phyloP scores from a whole-genome alignment of 306 rosid species.

The Acmispon strigosus region DNA sequence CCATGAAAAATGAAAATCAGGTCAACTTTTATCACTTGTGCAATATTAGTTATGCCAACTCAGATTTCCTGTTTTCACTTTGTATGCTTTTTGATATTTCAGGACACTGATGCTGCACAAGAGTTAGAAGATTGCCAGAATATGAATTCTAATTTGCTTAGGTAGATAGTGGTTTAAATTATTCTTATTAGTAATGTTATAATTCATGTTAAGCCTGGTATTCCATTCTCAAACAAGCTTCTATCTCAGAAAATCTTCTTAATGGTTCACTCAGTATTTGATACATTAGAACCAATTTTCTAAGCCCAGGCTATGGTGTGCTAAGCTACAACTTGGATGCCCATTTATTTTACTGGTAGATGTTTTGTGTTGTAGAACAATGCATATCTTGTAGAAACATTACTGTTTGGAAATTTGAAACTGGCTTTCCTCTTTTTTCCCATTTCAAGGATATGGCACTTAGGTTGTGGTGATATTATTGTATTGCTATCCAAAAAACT shows the following conservation, averaged over 20 bases:
- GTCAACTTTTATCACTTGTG: slow-evolving; percentile 30
- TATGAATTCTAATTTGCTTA: slow-evolving; percentile 56
- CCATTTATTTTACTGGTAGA: not conserved
- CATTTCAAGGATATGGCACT: not conserved
- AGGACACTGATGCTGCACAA: slow-evolving; percentile 41
- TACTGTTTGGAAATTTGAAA: slow-evolving; percentile 15
- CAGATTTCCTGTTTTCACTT: slow-evolving; percentile 18
- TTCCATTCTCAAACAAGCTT: not conserved
- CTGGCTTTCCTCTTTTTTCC: not conserved
- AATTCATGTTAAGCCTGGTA: not conserved
- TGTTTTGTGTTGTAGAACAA: not conserved
- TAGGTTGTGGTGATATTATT: not conserved
- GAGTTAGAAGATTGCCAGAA: slow-evolving; percentile 58
- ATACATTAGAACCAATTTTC: not conserved
- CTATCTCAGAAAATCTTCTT: not conserved
- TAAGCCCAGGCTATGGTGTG: not conserved
- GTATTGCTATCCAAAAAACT: not conserved
- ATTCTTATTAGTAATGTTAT: not conserved
- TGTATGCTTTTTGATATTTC: slow-evolving; percentile 25
- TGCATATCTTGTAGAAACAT: not conserved
- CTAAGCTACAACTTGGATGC: slow-evolving; percentile 1
- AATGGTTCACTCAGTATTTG: not conserved
- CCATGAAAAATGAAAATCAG: slow-evolving; percentile 43
- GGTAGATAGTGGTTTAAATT: slow-evolving; percentile 36
- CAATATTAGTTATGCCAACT: slow-evolving; percentile 8